Percentiles rank a stretch among this genome's conserved stretches.
phyloP scores from a whole-genome alignment of 495 filamentous ascomycete species.

The Mycothermus thermophilus region DNA sequence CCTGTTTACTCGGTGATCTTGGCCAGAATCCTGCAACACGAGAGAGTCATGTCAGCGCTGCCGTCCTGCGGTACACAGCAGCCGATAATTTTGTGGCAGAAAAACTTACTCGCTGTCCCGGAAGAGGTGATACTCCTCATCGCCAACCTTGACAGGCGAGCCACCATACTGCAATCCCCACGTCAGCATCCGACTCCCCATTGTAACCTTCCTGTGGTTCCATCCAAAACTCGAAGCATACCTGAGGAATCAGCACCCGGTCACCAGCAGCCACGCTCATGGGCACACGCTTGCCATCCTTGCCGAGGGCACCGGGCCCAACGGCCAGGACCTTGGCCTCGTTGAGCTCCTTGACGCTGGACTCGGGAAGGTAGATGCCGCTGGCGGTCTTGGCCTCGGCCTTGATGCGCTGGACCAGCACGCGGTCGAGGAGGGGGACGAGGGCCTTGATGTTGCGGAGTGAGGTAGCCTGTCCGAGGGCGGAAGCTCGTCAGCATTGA shows the following conservation, averaged over 20 bases:
- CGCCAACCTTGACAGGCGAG: conserved; percentile 89
- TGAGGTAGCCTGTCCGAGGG: conserved; percentile 40
- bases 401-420: conserved; percentile 96
- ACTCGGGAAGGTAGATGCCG: conserved; percentile 96
- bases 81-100: background rate
- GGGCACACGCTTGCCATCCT: conserved; percentile 71
- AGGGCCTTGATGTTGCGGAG: conserved; percentile 94
- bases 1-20: conserved; percentile 70
- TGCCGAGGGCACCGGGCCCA: conserved; percentile 73
- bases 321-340: conserved; percentile 93
- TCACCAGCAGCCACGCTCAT: conserved; percentile 74
- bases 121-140: conserved; percentile 92
- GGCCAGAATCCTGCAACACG: conserved; percentile 51
- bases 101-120: conserved; percentile 82
- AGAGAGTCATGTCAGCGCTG: conserved; percentile 14
- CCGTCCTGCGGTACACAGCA: background rate
- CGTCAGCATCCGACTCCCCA: conserved; percentile 26
- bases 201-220: too few relatives aligned
- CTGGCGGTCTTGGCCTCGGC: conserved; percentile 89
- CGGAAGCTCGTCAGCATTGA: too few relatives aligned
- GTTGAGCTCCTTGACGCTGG: conserved; percentile 92
- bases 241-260: conserved; percentile 92
- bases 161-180: conserved; percentile 62
- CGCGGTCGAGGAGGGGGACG: conserved; percentile 91
- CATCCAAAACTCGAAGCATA: too few relatives aligned